Base-by-base conservation (phyloP, 2,329 filamentous ascomycete species). In the Beauveria sp. region DNA sequence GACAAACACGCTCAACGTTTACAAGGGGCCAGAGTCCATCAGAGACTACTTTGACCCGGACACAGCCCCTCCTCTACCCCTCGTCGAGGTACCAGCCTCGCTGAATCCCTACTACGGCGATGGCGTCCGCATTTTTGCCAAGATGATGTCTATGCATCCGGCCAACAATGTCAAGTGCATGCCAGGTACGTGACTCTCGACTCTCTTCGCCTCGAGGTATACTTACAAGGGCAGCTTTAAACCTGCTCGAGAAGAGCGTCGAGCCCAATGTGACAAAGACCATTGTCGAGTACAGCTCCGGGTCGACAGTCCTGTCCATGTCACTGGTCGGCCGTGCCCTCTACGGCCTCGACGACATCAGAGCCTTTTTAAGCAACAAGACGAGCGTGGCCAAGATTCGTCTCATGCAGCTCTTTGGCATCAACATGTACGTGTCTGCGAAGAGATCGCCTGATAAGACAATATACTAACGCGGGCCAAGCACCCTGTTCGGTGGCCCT, bases 81-180 rank as follows among this genome's bases (percentile, higher is more conserved):
- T 88, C 2, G 82, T 88, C 5, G 85, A 88, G 70, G 71, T 87
- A 3, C 84, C 84, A 0, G 74, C 76, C 18, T 72, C 71, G 12
- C 73, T 87, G 40, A 87, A 87, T 62, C 83, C 84, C 2, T 83
- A 79, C 63, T 75, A 78, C 22, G 64, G 77, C 28, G 78, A 86
- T 79, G 81, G 82, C 4, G 80, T 87, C 5, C 78, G 82, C 12
- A 84, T 87, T 57, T 86, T 85, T 64, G 84, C 84, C 43, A 87
- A 87, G 72, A 83, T 87, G 82, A 81, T 87, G 79, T 84, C 82
- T 2, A 81, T 82, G 75, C 82, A 84, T 66, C 84, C 85, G 1
- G 82, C 84, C 3, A 83, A 87, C 63, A 87, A 87, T 53, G 84
- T 87, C 65, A 87, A 87, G 67, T 78, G 80, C 2, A 78, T 88